Evolutionary conservation across 768 basidiomycete genomes (phyloP), one percentile per base, ranked within the genome.

Genomic region (Mycena capillaripes): DNA sequence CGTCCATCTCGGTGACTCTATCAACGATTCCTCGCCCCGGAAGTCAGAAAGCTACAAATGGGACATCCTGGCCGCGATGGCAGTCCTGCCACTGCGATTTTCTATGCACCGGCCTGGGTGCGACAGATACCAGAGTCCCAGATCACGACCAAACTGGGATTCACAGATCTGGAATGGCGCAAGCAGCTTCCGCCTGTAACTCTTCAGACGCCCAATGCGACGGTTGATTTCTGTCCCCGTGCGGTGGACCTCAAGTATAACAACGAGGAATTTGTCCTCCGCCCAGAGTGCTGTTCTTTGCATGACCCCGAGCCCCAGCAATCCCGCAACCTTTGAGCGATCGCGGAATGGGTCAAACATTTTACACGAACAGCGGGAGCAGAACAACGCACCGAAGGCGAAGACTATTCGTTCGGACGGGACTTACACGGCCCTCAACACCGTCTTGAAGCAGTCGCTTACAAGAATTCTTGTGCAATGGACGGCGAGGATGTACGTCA

Each of bases 11-110:
- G n/a, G n/a, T n/a, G n/a, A n/a, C n/a, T 38, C 50, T 17, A 52
- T 64, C 11, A 19, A 21, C 4, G 34, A 64, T 55, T 52, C n/a
- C n/a, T n/a, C n/a, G n/a, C 34, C 19, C 63, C 63, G 7, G 64
- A 55, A 10, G 38, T 66, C 25, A 27, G 40, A 56, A 56, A 66
- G 53, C 64, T 56, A 21, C 52, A 66, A 27, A 40, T 56, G 40
- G 64, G 64, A n/a, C 64, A 53, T 9, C 36, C 52, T 2, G 64
- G 64, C 9, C 52, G 64, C 6, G 64, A 66, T 29, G 40, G 64
- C 8, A 55, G 10, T n/a, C 53, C 64, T 25, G 64, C 64, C 4
- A 21, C 23, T 14, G 53, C 53, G 2, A 30, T 55, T 38, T 25
- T 44, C 11, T 66, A 55, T 40, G 53, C 64, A 4, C 52, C 53